Conservation (phyloP, 2,329 filamentous ascomycete species). For the Botrytis pseudocinerea region DNA sequence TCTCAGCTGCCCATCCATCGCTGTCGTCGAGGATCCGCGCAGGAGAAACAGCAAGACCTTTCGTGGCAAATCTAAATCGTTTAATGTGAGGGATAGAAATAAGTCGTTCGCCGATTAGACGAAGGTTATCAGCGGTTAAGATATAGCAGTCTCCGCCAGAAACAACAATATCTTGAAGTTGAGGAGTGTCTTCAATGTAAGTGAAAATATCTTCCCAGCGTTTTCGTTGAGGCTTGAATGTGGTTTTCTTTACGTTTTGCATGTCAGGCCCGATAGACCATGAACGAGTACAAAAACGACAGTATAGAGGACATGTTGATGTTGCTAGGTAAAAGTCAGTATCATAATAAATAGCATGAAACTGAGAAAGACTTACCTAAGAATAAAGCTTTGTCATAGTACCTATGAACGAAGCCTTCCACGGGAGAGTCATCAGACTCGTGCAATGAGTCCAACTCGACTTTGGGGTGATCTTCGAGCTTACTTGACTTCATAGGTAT, state of each 20-base stretch:
- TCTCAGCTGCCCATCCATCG: slow-evolving; percentile 55
- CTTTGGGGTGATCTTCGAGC: slow-evolving; percentile 54
- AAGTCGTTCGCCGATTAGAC: slow-evolving; percentile 55
- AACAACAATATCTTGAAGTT: slow-evolving; percentile 59
- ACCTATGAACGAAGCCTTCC: slow-evolving; percentile 61
- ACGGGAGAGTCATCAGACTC: slow-evolving; percentile 58
- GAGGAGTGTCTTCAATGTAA: slow-evolving; percentile 54
- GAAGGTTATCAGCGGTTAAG: slow-evolving; percentile 53
- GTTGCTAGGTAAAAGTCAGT: slow-evolving; percentile 47
- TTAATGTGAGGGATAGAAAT: slow-evolving; percentile 58
- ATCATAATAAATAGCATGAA: background rate
- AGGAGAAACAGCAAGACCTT: slow-evolving; percentile 61
- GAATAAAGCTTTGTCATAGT: slow-evolving; percentile 63
- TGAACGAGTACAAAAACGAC: slow-evolving; percentile 61
- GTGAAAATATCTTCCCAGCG: slow-evolving; percentile 59
- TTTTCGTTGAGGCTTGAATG: slow-evolving; percentile 44
- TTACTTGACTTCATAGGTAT: slow-evolving; percentile 56
- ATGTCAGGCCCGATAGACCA: slow-evolving; percentile 59
- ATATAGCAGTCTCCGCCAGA: slow-evolving; percentile 65
- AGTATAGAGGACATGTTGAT: slow-evolving; percentile 63
- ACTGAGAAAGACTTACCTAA: slow-evolving; percentile 48
- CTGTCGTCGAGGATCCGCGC: slow-evolving; percentile 53
- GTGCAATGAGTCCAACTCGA: slow-evolving; percentile 59
- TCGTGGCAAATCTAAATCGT: slow-evolving; percentile 62
- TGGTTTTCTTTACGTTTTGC: slow-evolving; percentile 50